phyloP scores from a whole-genome alignment of 2,329 filamentous ascomycete genomes.

The Didymella exigua region DNA sequence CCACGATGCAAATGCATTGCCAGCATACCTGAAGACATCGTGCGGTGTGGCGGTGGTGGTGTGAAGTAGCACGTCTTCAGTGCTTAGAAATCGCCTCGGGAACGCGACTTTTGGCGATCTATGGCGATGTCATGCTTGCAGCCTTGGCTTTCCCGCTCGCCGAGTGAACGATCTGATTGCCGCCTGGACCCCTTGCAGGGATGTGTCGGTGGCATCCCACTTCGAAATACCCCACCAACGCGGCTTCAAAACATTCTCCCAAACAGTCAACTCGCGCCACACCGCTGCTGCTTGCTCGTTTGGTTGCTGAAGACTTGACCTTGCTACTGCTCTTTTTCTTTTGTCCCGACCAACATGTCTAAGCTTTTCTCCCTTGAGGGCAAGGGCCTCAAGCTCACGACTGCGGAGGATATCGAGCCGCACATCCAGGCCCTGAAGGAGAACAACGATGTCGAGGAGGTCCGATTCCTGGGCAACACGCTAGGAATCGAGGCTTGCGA shows the following conservation, averaged over 20 bases:
- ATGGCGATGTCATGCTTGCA: constrained; percentile 13
- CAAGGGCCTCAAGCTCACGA: constrained; percentile 90
- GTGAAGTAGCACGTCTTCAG: constrained; percentile 11
- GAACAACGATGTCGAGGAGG: constrained; percentile 78
- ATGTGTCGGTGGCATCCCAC: constrained; percentile 9
- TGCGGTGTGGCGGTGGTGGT: constrained; percentile 8
- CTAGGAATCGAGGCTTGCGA: constrained; percentile 87
- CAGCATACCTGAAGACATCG: constrained; percentile 14
- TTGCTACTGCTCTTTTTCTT: constrained; percentile 1
- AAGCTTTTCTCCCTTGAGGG: constrained; percentile 90
- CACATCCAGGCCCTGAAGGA: constrained; percentile 78
- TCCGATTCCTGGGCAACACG: constrained; percentile 88
- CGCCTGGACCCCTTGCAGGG: constrained; percentile 11
- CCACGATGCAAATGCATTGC: background rate
- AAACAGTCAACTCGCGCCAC: constrained; percentile 16
- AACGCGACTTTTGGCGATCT: constrained; percentile 8
- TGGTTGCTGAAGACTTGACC: background rate
- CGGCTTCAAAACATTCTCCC: constrained; percentile 34
- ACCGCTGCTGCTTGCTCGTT: background rate
- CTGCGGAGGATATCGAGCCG: constrained; percentile 81
- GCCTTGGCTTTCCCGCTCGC: constrained; percentile 17
- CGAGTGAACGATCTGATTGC: constrained; percentile 7
- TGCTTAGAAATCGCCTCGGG: constrained; percentile 20
- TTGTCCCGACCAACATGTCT: constrained; percentile 47
- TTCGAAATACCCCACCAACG: constrained; percentile 36